Base-by-base conservation (phyloP, 1,284 basidiomycete genomes). In the Moesziomyces globuligerus region DNA sequence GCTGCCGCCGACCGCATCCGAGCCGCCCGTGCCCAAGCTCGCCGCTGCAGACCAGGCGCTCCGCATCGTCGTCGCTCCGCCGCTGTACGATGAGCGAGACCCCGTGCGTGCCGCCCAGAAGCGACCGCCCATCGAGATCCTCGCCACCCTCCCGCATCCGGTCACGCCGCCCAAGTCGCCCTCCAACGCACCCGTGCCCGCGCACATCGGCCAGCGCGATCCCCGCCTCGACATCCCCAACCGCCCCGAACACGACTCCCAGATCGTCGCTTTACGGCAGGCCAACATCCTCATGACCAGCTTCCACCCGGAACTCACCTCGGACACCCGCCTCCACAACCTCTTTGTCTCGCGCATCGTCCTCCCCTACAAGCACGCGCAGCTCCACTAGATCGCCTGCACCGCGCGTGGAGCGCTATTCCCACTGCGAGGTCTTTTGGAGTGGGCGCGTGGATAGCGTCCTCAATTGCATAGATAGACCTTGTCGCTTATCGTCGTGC, bases 271-370 rank as follows among this genome's bases (percentile, higher is more conserved):
- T 23, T 83, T 96, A 17, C 87, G 90, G 11, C 92, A 96, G 81
- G 93, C 93, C 18, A 86, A 86, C 37, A 89, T 94, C 79, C 85
- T 98, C 48, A 86, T 94, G 26, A 95, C 94, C 2, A 92, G 90
- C 3, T 98, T 98, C 85, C 95, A 98, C 80, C 95, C 95, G 0
- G 95, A 98, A 83, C 85, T 98, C 41, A 95, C 92, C 17, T 86
- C 87, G 36, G 95, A 98, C 81, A 85, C 87, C 55, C 88, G 95
- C 32, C 91, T 97, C 78, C 94, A 97, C 81, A 90, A 94, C 69
- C 93, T 90, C 78, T 94, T 93, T 75, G 85, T 93, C 29, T 56
- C 57, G 25, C 67, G 62, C 23, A 50, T 72, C 13, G 70, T 68
- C 7, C 39, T 32, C 10, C 67, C 67, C 15, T 56, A 50, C 44